A percentile compares a stretch with the other conserved stretches of the same genome.
Conservation (phyloP, 208 protist genomes). For the Leishmania gerbilli region DNA sequence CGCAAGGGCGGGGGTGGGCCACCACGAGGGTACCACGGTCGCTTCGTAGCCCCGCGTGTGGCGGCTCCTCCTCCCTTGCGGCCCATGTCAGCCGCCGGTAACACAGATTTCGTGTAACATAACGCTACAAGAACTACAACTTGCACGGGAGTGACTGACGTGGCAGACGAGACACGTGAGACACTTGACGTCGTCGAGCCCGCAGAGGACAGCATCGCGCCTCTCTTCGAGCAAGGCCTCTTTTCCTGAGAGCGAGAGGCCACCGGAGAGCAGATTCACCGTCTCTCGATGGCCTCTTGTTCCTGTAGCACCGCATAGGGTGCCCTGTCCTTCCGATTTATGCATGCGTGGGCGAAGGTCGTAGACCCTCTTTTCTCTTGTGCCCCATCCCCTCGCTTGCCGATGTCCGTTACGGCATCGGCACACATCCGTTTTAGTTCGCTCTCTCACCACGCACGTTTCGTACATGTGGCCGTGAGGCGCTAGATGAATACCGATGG, state of each 20-base stretch:
- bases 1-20: background rate
- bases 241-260: background rate
- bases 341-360: background rate
- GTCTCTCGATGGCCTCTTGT: background rate
- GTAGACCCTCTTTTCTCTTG: background rate
- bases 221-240: background rate
- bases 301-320: background rate
- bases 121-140: background rate
- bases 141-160: background rate
- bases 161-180: background rate
- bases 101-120: slow-evolving; percentile 6
- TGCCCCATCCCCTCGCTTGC: background rate
- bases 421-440: background rate
- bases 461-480: background rate
- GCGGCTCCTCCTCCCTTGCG: background rate
- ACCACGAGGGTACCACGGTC: background rate
- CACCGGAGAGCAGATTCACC: background rate
- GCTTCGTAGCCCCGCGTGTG: background rate
- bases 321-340: background rate
- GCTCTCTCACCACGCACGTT: background rate
- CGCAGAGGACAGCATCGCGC: background rate
- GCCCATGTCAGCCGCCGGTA: background rate
- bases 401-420: background rate
- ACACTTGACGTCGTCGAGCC: background rate
- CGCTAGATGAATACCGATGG: background rate